These are phyloP conservation scores for Talaromyces sp. DNA, from an alignment of 2,329 filamentous ascomycete species.

Conservation along the genomic window DNA sequence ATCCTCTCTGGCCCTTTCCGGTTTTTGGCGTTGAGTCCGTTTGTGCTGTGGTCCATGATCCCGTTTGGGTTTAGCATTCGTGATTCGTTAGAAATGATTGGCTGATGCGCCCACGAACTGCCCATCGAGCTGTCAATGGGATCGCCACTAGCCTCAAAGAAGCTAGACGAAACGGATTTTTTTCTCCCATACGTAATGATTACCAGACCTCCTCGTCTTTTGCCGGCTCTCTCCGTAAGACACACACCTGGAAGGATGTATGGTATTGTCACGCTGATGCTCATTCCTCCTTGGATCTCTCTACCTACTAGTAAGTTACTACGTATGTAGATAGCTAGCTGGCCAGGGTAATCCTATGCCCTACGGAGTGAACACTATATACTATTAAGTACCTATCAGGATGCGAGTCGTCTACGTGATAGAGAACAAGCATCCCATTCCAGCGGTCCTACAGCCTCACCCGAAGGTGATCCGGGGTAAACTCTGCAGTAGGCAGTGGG, in stretches of 20 bases:
- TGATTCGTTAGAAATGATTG: not conserved
- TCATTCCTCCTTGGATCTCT: not conserved
- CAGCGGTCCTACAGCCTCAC: not conserved
- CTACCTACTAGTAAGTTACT: too few species aligned
- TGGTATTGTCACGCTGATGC: not conserved
- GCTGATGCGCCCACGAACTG: not conserved
- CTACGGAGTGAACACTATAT: too few species aligned
- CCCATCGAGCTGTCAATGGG: not conserved
- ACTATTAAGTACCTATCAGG: too few species aligned
- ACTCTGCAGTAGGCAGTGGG: not conserved
- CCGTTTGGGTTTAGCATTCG: not conserved
- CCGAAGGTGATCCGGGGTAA: not conserved
- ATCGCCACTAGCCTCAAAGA: not conserved
- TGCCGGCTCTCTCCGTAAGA: not conserved
- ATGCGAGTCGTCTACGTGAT: not conserved
- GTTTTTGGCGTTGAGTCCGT: not conserved
- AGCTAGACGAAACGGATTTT: not conserved
- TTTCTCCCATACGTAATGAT: not conserved
- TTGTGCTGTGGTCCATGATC: not conserved
- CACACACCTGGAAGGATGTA: not conserved
- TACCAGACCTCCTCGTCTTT: not conserved
- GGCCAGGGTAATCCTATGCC: not conserved
- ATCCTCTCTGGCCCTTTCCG: not conserved
- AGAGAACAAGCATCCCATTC: not conserved
- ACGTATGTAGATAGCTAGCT: too few species aligned